phyloP scores from a whole-genome alignment of 108 stramenopile genomes.

The Hondaea fermentalgiana region DNA sequence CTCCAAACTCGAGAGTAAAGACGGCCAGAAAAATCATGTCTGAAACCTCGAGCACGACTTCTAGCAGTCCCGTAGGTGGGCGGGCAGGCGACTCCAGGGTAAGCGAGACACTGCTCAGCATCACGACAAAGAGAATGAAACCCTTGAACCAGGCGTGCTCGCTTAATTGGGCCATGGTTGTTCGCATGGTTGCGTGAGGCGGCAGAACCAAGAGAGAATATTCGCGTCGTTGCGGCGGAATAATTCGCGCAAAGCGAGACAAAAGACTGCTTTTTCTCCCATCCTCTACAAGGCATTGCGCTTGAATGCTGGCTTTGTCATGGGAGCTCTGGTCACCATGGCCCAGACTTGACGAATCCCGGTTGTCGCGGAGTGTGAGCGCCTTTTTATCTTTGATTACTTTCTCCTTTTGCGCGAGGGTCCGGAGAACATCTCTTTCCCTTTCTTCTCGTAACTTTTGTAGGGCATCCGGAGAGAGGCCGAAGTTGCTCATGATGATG shows the following conservation, averaged over 20 bases:
- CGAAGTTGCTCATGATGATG: slow-evolving; percentile 54
- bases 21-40: slow-evolving; percentile 2
- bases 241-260: not conserved
- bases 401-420: not conserved
- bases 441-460: not conserved
- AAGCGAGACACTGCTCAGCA: not conserved
- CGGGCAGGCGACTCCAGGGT: not conserved
- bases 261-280: too few species aligned
- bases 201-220: not conserved
- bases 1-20: slow-evolving; percentile 19
- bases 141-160: not conserved
- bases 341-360: not conserved
- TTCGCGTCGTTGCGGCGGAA: not conserved
- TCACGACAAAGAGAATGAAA: not conserved
- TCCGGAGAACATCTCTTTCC: not conserved
- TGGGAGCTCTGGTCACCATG: not conserved
- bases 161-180: not conserved
- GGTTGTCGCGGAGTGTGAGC: not conserved
- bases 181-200: not conserved
- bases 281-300: too few species aligned
- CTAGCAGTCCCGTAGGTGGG: too few species aligned
- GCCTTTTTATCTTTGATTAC: not conserved
- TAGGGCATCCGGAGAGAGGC: slow-evolving; percentile 15
- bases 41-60: not conserved
- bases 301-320: not conserved